Base-by-base conservation (phyloP, 139 green algal genomes). In the Trebouxia sp. region DNA sequence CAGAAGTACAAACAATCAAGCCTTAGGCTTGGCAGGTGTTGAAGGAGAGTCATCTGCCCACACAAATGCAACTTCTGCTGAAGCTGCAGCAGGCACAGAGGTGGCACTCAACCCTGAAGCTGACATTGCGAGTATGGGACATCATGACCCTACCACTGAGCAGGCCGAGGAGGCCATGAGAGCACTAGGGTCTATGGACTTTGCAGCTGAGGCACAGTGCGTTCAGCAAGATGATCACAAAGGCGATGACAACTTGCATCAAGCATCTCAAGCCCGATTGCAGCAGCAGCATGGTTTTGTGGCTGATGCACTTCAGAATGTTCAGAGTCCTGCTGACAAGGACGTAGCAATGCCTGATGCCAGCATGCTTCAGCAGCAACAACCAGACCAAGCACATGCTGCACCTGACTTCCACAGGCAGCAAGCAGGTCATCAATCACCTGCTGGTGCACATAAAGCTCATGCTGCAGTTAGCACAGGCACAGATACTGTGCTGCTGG, bases 151-250 rank as follows among this genome's bases (percentile, higher is more conserved):
- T 53, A 79, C 28, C n/a, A 79, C 72, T 22, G 72, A 58, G 42
- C 41, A 51, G 30, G 72, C 72, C 30, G 72, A 79, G 45, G 72
- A 58, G 8, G 72, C 42, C 9, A 79, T 79, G 72, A 62, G 67
- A 24, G 62, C 62, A n/a, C 28, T 72, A 45, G 62, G 62, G 62
- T 72, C 62, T 22, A 72, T 42, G 35, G 62, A 72, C 35, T 72
- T 72, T 72, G 62, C 39, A 41, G 2, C 22, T 37, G 24, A 32
- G 24, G 39, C 39, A 41, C 22, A 22, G 17, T n/a, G 8, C 28
- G 30, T 24, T 30, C 30, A 41, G 28, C 2, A 42, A 55, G 1
- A 38, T 22, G n/a, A 28, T 22, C 17, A 11, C 41, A 58, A 11
- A 58, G 69, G 7, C 0, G 17, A 14, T 30, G 0, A 6, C 20